Evolutionary conservation across 1,284 basidiomycete genomes (phyloP), one percentile per base, ranked within the genome.

Genomic region (Tilletia setariae): DNA sequence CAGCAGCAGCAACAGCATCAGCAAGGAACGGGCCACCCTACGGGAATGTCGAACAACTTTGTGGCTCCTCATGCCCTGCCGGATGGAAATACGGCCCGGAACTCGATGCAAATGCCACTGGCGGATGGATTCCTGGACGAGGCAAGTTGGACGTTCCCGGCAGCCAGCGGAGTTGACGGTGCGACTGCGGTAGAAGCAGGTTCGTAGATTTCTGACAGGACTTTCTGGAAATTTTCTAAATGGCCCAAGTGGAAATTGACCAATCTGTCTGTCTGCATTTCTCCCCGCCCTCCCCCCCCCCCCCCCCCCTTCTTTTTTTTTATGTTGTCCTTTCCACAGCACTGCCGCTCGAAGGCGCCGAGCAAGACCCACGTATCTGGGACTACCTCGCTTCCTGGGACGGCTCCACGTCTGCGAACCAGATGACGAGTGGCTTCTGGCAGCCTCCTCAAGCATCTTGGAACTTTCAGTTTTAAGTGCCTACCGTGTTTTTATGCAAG

Each of bases 321-420:
- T 23, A 23, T 53, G 15, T 23, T 53, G 23, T 19, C 49, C 11
- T 23, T 53, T n/a, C 49, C 49, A n/a, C 19, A 9, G 63, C 68
- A 35, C 66, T 72, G 0, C 70, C 71, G 1, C 68, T 71, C 46
- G 74, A 75, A 23, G 68, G 70, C 0, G 74, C 71, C 44, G 70
- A 70, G 43, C 56, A 72, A 15, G 74, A 75, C 42, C n/a, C n/a
- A n/a, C 63, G 72, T 23, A 69, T 75, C 72, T 75, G 74, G 74
- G 67, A 75, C 65, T 75, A 72, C 68, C 70, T 75, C 68, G 73
- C 72, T 15, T 59, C 72, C 1, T 75, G 73, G 35, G 72, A 73
- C 46, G 66, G 53, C 53, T 59, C 53, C 19, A 19, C 70, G 40
- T n/a, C n/a, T n/a, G n/a, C n/a, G n/a, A 67, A 69, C 6, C 44